Base-by-base conservation (phyloP, 208 protist species). In the Balamuthia mandrillaris region DNA sequence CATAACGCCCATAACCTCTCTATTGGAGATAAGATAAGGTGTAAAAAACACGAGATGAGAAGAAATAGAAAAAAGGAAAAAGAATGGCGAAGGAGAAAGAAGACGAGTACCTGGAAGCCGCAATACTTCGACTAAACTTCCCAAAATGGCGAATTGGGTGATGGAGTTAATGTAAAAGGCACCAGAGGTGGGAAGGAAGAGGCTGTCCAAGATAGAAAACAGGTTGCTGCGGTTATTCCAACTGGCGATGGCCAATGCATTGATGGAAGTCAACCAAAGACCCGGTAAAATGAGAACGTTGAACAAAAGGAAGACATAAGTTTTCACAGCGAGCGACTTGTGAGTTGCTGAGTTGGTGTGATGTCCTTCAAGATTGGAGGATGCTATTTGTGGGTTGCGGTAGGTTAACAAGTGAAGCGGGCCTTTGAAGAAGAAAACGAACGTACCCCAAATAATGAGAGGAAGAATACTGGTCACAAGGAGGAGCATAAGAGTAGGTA, bases 131-230 rank as follows among this genome's bases (percentile, higher is more conserved):
- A 82, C 51, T n/a, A 82, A 65, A 14, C 49, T 35, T 12, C 74
- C 74, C 0, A 82, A 14, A 31, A 82, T 66, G 33, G 74, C 74
- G 49, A 82, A 65, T 52, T 82, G 74, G 51, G 49, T 82, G 51
- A 82, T 82, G 51, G 58, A 82, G 37, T 82, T 82, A 52, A 82
- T 82, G 51, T 65, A 82, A 52, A 82, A 82, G 6, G 74, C 74
- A 41, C 37, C 74, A 6, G 74, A 82, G 54, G 42, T 82, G 21
- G 74, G 74, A 18, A 82, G 51, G 49, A 82, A 82, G 4, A 82
- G 47, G 24, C 74, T 52, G 0, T 44, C 44, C 16, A 82, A 82
- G 51, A 3, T 3, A 3, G 21, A 27, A 27, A 12, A 51, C 24
- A 45, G 3, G 39, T 29, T 16, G 7, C 16, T n/a, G 3, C 37